phyloP scores from a whole-genome alignment of 495 filamentous ascomycete genomes.

The Tuber indicum region DNA sequence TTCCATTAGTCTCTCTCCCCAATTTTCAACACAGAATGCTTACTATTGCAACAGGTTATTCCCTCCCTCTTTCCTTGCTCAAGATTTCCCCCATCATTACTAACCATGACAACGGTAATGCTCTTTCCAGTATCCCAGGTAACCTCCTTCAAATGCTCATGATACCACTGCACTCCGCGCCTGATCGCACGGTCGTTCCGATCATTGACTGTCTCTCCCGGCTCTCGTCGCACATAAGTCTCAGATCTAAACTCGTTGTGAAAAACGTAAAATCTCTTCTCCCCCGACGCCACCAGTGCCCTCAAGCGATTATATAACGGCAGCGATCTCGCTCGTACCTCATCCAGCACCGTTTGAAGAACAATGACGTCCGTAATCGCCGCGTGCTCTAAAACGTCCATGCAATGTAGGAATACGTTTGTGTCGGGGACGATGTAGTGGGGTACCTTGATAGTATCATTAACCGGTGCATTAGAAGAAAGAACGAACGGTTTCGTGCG shows the following conservation, averaged over 20 bases:
- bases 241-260: constrained; percentile 97
- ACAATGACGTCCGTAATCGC: constrained; percentile 94
- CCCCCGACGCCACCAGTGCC: constrained; percentile 80
- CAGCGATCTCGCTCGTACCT: constrained; percentile 84
- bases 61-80: constrained; percentile 71
- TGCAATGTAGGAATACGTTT: constrained; percentile 88
- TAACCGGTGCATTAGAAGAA: constrained; percentile 77
- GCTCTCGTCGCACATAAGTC: constrained; percentile 69
- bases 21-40: constrained; percentile 34
- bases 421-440: constrained; percentile 96
- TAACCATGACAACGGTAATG: constrained; percentile 79
- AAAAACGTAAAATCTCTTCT: constrained; percentile 96
- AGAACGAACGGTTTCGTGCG: constrained; percentile 70
- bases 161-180: constrained; percentile 81
- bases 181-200: constrained; percentile 90
- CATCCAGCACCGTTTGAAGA: constrained; percentile 90
- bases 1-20: constrained; percentile 10
- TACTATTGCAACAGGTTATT: constrained; percentile 47
- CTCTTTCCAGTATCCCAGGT: constrained; percentile 47
- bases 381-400: constrained; percentile 91
- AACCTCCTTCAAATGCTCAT: constrained; percentile 62
- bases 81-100: constrained; percentile 82
- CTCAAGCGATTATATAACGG: constrained; percentile 92
- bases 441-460: constrained; percentile 69
- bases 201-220: constrained; percentile 88